phyloP scores from a whole-genome alignment of 768 basidiomycete species.

The Boletus eberwhitei region DNA sequence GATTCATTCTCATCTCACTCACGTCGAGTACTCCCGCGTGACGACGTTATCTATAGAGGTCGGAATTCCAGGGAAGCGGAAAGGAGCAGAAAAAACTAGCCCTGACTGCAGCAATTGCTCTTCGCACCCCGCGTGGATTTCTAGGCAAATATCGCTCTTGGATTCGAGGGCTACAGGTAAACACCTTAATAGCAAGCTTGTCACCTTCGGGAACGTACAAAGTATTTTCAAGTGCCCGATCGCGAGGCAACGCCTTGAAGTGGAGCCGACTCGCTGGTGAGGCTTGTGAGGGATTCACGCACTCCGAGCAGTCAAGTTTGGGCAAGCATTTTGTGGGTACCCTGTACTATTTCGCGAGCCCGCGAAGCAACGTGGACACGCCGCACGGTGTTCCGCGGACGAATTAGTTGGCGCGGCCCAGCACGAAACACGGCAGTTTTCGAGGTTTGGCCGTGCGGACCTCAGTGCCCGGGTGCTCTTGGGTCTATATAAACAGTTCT shows the following conservation, averaged over 20 bases:
- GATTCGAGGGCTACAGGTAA: neutral
- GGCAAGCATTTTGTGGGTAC: neutral
- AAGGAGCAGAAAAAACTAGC: neutral
- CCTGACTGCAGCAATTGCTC: neutral
- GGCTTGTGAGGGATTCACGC: neutral
- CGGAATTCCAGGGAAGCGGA: neutral
- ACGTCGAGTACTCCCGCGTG: neutral
- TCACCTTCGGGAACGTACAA: conserved; percentile 1
- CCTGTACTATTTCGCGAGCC: neutral
- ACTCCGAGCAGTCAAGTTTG: neutral
- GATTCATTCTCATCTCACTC: neutral
- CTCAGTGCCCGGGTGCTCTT: neutral
- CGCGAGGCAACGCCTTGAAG: neutral
- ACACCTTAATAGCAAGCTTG: neutral
- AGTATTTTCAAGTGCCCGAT: neutral
- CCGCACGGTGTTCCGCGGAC: conserved; percentile 5
- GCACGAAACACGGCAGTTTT: neutral
- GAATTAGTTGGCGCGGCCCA: neutral
- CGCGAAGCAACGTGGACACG: neutral
- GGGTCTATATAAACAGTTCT: neutral
- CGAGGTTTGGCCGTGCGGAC: neutral
- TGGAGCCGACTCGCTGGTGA: neutral
- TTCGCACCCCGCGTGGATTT: neutral
- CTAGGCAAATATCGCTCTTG: neutral
- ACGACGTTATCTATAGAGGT: neutral